Evolutionary conservation across 441 rosid genomes (phyloP).

Genomic region (Manihot esculenta): DNA sequence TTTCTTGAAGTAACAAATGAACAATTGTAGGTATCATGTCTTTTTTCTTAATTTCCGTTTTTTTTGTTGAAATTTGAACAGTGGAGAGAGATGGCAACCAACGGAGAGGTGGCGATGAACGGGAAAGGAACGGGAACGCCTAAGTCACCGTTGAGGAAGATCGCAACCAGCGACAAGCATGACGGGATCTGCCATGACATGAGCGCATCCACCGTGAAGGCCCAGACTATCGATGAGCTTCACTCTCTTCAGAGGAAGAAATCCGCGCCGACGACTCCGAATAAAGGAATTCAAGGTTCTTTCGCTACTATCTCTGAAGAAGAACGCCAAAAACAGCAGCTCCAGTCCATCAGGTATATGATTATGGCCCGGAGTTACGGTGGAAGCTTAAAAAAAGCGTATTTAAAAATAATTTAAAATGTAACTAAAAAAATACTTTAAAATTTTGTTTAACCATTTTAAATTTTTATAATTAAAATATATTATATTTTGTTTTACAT

Average conservation of each 20-base stretch:
- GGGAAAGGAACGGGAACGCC: slow-evolving; percentile 27
- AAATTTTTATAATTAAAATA: too few relatives aligned
- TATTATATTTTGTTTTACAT: too few relatives aligned
- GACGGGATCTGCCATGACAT: slow-evolving; percentile 57
- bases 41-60: neutral
- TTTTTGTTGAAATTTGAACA: neutral
- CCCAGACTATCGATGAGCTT: slow-evolving; percentile 75
- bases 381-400: too few relatives aligned
- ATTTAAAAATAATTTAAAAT: neutral
- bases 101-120: slow-evolving; percentile 31
- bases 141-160: slow-evolving; percentile 40
- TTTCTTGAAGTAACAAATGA: too few relatives aligned
- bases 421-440: neutral
- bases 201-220: slow-evolving; percentile 69
- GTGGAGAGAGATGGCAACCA: slow-evolving; percentile 32
- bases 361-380: neutral
- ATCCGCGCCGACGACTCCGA: slow-evolving; percentile 72
- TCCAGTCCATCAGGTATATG: slow-evolving; percentile 73
- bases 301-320: slow-evolving; percentile 58
- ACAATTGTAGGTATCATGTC: too few relatives aligned
- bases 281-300: slow-evolving; percentile 35
- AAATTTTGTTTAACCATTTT: neutral
- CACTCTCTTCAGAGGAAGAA: slow-evolving; percentile 76
- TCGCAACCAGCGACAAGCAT: slow-evolving; percentile 51
- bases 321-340: slow-evolving; percentile 71